Evolutionary conservation across 2,329 filamentous ascomycete species (phyloP).

Genomic region (Calonectria henricotiae): DNA sequence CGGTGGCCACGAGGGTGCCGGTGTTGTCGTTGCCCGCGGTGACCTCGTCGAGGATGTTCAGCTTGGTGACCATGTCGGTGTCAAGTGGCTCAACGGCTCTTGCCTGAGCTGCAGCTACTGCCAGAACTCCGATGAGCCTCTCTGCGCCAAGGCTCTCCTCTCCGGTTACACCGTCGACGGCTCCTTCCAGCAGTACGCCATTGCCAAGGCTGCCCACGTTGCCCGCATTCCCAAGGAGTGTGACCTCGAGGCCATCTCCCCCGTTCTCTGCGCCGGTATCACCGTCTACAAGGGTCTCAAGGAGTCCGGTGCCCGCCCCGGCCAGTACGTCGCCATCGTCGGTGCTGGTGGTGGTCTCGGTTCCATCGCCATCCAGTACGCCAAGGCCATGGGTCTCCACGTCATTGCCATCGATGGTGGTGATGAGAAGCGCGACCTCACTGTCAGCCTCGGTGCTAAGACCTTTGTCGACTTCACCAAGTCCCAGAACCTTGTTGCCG

Average conservation of each 20-base stretch:
- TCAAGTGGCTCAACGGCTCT: constrained; percentile 94
- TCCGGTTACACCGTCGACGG: constrained; percentile 96
- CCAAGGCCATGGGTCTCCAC: constrained; percentile 89
- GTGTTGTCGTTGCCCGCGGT: constrained; percentile 86
- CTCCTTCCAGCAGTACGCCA: constrained; percentile 92
- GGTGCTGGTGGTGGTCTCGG: constrained; percentile 90
- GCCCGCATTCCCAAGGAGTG: constrained; percentile 86
- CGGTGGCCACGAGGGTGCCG: constrained; percentile 86
- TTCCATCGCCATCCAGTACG: constrained; percentile 86
- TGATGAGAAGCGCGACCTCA: constrained; percentile 83
- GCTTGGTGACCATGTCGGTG: constrained; percentile 88
- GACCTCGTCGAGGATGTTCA: constrained; percentile 83
- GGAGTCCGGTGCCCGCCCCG: constrained; percentile 82
- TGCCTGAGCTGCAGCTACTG: constrained; percentile 91
- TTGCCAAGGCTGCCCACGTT: constrained; percentile 89
- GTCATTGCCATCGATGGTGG: constrained; percentile 88
- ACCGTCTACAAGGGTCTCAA: constrained; percentile 95
- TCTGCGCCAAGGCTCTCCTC: constrained; percentile 82
- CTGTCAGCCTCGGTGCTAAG: constrained; percentile 78
- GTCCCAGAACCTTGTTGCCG: constrained; percentile 83
- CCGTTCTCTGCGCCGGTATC: constrained; percentile 87
- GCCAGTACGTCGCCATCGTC: constrained; percentile 87
- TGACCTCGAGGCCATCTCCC: constrained; percentile 83
- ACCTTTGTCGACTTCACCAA: constrained; percentile 86
- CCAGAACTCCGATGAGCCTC: constrained; percentile 84